Evolutionary conservation across 345 rosid genomes (phyloP), one percentile per base, ranked within the genome.

Genomic region (Hibiscus trionum): DNA sequence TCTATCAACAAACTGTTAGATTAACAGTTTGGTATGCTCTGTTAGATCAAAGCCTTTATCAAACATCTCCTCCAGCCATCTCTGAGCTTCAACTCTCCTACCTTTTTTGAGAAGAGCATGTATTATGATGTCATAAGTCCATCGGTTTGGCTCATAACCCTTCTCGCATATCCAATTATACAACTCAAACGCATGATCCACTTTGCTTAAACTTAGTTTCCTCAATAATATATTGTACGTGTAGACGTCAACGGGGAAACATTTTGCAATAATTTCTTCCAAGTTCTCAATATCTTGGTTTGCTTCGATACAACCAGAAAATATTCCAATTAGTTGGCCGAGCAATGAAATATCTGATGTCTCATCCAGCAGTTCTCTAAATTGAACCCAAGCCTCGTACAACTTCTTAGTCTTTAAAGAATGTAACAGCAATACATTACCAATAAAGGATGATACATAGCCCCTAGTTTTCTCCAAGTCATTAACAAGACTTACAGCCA

Each of bases 221-320:
- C 61, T 81, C 87, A 95, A 66, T 71, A 95, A 72, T 76, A 84
- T n/a, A 77, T 95, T 89, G 72, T 84, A 88, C 4, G 97, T 89
- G 78, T 53, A 84, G 50, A 80, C 39, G 72, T 89, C 78, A 53
- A 83, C 79, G 1, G 84, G 86, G 78, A 88, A 95, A 80, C 96
- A 90, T 31, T 73, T 81, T 79, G 80, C 84, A 70, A 90, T 84
- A 49, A 79, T 71, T 69, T 82, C 86, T 79, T 84, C 92, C 65
- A 84, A 66, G 63, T 75, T 73, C 69, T 76, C 82, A 61, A 88
- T 74, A 33, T 83, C 78, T 55, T 73, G 73, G 63, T 16, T 71
- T 66, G 69, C 65, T 16, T 59, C 72, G 12, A 85, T 53, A 61
- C 79, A 67, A 49, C 87, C 88, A 49, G 91, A 86, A 77, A 89